Evolutionary conservation across 345 rosid genomes (phyloP).

Genomic region (Eutrema heterophyllum): DNA sequence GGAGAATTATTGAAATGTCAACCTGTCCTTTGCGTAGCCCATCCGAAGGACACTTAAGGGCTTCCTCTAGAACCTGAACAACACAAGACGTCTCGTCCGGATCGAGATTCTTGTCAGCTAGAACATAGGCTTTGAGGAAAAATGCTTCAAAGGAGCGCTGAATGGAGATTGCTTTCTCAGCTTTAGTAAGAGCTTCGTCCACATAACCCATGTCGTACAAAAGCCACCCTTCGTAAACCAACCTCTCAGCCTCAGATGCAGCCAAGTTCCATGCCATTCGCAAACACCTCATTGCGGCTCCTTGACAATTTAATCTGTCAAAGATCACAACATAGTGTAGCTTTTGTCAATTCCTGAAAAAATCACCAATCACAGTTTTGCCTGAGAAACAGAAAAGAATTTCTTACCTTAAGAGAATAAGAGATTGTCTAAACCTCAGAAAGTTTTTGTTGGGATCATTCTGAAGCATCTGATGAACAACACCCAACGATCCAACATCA

Average conservation of each 20-base stretch:
- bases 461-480: conserved; percentile 78
- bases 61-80: conserved; percentile 78
- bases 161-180: conserved; percentile 68
- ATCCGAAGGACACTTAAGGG: conserved; percentile 94
- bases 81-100: conserved; percentile 56
- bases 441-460: conserved; percentile 74
- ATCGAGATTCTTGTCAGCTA: conserved; percentile 70
- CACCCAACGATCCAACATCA: conserved; percentile 87
- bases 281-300: conserved; percentile 86
- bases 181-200: conserved; percentile 72
- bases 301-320: conserved; percentile 79
- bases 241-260: conserved; percentile 59
- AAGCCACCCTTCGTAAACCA: conserved; percentile 96
- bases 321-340: conserved; percentile 11
- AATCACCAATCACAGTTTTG: neutral
- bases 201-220: conserved; percentile 75
- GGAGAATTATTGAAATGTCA: neutral
- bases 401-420: conserved; percentile 78
- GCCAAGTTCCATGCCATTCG: conserved; percentile 66
- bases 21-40: conserved; percentile 97
- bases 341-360: conserved; percentile 11
- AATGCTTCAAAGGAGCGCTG: conserved; percentile 88
- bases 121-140: conserved; percentile 83
- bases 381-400: neutral
- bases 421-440: conserved; percentile 81